phyloP scores from a whole-genome alignment of 768 basidiomycete species.

The Favolaschia claudopus region DNA sequence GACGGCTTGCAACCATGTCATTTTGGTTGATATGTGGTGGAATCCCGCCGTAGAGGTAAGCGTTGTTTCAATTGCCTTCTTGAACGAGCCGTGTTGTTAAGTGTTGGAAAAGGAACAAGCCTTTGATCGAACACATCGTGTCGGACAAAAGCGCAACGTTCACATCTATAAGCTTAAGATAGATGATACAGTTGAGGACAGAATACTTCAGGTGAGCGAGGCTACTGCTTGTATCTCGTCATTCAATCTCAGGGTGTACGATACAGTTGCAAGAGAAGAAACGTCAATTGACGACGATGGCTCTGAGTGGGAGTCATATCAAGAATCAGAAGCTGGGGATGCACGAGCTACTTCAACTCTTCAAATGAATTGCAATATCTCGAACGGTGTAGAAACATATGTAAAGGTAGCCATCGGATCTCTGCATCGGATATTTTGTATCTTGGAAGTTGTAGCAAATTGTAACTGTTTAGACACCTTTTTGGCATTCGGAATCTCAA shows the following conservation, averaged over 20 bases:
- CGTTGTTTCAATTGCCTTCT: background rate
- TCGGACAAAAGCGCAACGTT: slow-evolving; percentile 88
- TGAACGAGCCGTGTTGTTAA: background rate
- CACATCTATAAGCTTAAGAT: slow-evolving; percentile 91
- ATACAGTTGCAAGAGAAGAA: slow-evolving; percentile 91
- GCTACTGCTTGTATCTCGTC: background rate
- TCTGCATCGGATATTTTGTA: too few species aligned
- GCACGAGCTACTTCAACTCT: slow-evolving; percentile 85
- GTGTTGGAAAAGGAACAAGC: slow-evolving; percentile 89
- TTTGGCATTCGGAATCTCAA: too few species aligned
- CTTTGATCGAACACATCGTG: slow-evolving; percentile 89
- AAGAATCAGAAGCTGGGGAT: slow-evolving; percentile 84
- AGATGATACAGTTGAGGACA: slow-evolving; percentile 84
- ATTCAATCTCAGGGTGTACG: background rate
- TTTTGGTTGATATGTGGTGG: slow-evolving; percentile 96
- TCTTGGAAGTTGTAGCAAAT: too few species aligned
- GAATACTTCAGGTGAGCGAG: slow-evolving; percentile 70
- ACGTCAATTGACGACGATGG: slow-evolving; percentile 81
- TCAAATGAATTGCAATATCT: too few species aligned
- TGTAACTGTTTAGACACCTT: too few species aligned
- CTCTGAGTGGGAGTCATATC: slow-evolving; percentile 85
- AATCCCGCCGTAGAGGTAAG: slow-evolving; percentile 82
- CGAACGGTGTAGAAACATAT: too few species aligned
- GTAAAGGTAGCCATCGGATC: too few species aligned
- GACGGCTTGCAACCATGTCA: slow-evolving; percentile 93